These are phyloP conservation scores for Cymbopogon flexuosus DNA, from an alignment of 202 grass and related monocot species.

Conservation along the genomic window DNA sequence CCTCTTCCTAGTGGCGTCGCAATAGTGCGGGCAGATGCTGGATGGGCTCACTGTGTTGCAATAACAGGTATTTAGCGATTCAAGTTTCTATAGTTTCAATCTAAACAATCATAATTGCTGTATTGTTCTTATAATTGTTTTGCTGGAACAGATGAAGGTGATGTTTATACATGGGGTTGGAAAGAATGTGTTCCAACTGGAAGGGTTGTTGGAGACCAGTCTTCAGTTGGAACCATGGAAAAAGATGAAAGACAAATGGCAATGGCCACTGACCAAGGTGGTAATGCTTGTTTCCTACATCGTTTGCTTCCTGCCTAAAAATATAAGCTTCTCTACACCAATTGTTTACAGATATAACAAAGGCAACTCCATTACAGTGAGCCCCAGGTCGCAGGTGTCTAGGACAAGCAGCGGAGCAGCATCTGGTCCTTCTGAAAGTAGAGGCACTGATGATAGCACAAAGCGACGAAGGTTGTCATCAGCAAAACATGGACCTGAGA, in stretches of 20 bases:
- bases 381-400: slow-evolving; percentile 75
- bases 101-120: not conserved
- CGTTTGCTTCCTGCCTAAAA: slow-evolving; percentile 25
- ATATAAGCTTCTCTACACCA: slow-evolving; percentile 36
- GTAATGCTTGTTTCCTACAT: slow-evolving; percentile 18
- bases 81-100: not conserved
- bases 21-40: slow-evolving; percentile 74
- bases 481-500: slow-evolving; percentile 72
- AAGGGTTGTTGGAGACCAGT: slow-evolving; percentile 55
- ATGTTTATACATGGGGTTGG: slow-evolving; percentile 99
- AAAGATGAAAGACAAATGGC: slow-evolving; percentile 62
- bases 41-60: slow-evolving; percentile 95
- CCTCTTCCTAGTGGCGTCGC: slow-evolving; percentile 70
- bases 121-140: slow-evolving; percentile 18
- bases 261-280: slow-evolving; percentile 64
- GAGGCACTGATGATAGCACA: slow-evolving; percentile 65
- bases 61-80: slow-evolving; percentile 59
- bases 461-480: slow-evolving; percentile 82
- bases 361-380: slow-evolving; percentile 67
- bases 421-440: slow-evolving; percentile 66
- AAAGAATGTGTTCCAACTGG: slow-evolving; percentile 98
- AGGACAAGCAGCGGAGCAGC: slow-evolving; percentile 54
- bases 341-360: slow-evolving; percentile 50
- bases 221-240: slow-evolving; percentile 60
- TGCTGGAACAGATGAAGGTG: slow-evolving; percentile 63